Evolutionary conservation across 1,284 basidiomycete genomes (phyloP).

Genomic region (Pyrrhoderma noxium): DNA sequence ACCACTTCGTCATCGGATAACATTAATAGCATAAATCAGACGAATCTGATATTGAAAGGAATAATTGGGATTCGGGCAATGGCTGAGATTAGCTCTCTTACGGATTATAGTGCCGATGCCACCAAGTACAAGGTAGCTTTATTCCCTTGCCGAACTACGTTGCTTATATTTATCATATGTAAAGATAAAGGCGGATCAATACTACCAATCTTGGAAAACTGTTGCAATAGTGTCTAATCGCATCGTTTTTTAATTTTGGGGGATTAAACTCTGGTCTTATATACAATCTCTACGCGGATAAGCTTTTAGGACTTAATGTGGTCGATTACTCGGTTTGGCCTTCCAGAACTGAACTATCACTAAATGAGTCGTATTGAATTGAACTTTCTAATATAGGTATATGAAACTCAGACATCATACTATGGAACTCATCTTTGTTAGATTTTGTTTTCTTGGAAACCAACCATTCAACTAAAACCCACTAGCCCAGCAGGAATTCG

Average conservation of each 20-base stretch:
- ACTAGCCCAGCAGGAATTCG: constrained; percentile 12
- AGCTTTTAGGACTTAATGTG: constrained; percentile 26
- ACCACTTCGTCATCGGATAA: background rate
- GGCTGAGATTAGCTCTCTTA: constrained; percentile 31
- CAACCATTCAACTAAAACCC: constrained; percentile 2
- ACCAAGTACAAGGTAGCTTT: constrained; percentile 25
- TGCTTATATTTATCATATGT: background rate
- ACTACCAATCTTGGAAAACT: constrained; percentile 4
- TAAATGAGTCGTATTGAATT: background rate
- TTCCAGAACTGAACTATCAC: too few species aligned
- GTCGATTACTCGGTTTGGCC: constrained; percentile 21
- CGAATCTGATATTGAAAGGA: constrained; percentile 36
- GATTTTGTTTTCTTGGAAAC: background rate
- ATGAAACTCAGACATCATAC: constrained; percentile 7
- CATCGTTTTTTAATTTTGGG: constrained; percentile 26
- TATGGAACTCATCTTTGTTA: constrained; percentile 6
- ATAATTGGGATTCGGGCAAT: constrained; percentile 37
- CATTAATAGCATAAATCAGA: constrained; percentile 13
- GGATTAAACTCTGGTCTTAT: constrained; percentile 29
- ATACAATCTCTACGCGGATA: constrained; percentile 45
- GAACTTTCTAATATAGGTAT: background rate
- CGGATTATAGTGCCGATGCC: constrained; percentile 23
- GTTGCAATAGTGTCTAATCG: constrained; percentile 17
- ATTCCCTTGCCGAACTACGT: constrained; percentile 21
- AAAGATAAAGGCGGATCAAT: background rate